Evolutionary conservation across 75 land plant species (phyloP), one percentile per base, ranked within the genome.

Genomic region (Picea sitchensis): DNA sequence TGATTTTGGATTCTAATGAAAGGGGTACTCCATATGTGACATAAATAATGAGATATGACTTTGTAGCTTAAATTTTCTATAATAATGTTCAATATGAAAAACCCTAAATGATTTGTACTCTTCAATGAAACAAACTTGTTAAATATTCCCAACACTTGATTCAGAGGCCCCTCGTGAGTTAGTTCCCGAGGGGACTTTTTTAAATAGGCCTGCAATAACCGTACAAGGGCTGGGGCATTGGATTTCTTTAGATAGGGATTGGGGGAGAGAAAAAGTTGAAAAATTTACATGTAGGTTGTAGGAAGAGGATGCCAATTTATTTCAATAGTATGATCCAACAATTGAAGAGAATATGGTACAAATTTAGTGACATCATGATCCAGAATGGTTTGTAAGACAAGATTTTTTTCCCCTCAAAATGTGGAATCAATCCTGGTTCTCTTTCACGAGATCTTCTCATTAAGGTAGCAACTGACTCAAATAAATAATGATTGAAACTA

Each of bases 341-440:
- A 89, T 82, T 96, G 99, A 62, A 96, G 92, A 20, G 93, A 88
- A 83, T 96, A 96, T 41, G 99, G 95, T 67, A 88, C 89, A 81
- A 96, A 96, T 84, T 96, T 96, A 8, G 82, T 80, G 3, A 94
- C 86, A 76, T 96, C 96, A 76, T 87, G 80, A 30, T 58, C 87
- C 79, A 96, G 76, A 44, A 94, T 91, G 2, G n/a, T 84, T 78
- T 96, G 91, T 58, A 96, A 81, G 38, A 86, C 88, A 6, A 96
- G 86, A 51, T 81, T 87, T 38, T 76, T 26, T 26, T 26, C 26
- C 26, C 79, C 76, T 96, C 99, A 85, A 96, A 94, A 17, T 77
- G 69, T 5, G 86, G 59, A 44, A 92, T 80, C 65, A 92, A 86
- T 61, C 88, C 84, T 57, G 87, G 82, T 54, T 88, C 91, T 78